Evolutionary conservation across 805 yeast genomes (phyloP), one percentile per base, ranked within the genome.

Genomic region (Dipodascopsis uninucleata): DNA sequence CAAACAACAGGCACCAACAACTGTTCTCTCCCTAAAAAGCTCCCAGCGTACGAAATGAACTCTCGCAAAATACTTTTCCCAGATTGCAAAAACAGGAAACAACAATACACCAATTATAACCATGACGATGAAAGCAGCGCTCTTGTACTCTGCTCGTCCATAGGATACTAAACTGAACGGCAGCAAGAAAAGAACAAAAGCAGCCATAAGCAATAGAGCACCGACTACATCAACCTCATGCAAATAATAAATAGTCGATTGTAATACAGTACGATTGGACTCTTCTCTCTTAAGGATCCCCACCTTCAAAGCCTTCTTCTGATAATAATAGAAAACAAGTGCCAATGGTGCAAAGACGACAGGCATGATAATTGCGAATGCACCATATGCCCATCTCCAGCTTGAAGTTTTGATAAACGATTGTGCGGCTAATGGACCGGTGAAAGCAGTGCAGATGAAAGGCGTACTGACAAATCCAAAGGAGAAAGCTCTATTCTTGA

Each of bases 11-110:
- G 85, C 79, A 14, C 82, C 67, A 79, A 82, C 78, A 24, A 81
- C 78, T 52, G 82, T 82, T 53, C 84, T 72, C 61, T 81, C 82
- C 47, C 67, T 75, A 58, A 81, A 58, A 45, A 81, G 64, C 4
- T 64, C 59, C 46, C 65, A 68, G 21, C 85, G 85, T 16, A 76
- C 62, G 35, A 82, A 60, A 22, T 86, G 86, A 56, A 71, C 67
- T 37, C 62, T 67, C n/a, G 87, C 77, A 23, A 66, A 58, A 42
- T 65, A 71, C 24, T 60, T 49, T 61, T 81, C 87, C 76, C 79
- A 79, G n/a, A 61, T 23, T 8, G 69, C 53, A 38, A 78, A 68
- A 22, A 69, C 67, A 41, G 74, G 67, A 53, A 79, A 58, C 18
- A 77, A 58, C 7, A 77, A 49, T 24, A 78, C 61, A 38, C 86